Evolutionary conservation across 306 rosid species (phyloP).

Genomic region (Vigna angularis): DNA sequence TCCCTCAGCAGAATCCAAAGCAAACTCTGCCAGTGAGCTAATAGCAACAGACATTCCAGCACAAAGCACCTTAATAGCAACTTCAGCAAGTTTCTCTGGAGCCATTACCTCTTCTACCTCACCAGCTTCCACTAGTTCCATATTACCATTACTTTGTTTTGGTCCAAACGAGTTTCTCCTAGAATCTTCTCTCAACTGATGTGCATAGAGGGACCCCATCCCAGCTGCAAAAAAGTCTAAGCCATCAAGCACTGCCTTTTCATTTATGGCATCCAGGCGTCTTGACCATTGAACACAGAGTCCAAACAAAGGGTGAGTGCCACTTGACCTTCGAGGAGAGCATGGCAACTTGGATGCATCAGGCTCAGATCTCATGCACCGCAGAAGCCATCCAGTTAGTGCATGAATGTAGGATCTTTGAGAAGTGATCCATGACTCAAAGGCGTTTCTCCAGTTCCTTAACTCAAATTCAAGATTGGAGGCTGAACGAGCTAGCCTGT

Average conservation of each 20-base stretch:
- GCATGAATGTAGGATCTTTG: conserved; percentile 80
- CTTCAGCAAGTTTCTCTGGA: conserved; percentile 79
- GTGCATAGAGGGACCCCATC: conserved; percentile 71
- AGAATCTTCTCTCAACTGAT: conserved; percentile 67
- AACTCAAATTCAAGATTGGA: conserved; percentile 69
- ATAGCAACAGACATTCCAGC: conserved; percentile 83
- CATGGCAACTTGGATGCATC: conserved; percentile 59
- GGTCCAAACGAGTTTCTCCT: conserved; percentile 44
- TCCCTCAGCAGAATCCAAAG: conserved; percentile 66
- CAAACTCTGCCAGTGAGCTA: conserved; percentile 72
- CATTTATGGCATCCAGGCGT: conserved; percentile 57
- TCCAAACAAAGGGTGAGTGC: conserved; percentile 71
- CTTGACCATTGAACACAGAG: conserved; percentile 77
- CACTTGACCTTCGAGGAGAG: conserved; percentile 62
- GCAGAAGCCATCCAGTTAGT: conserved; percentile 74
- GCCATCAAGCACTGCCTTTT: conserved; percentile 74
- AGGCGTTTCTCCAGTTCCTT: conserved; percentile 74
- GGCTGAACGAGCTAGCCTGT: conserved; percentile 64
- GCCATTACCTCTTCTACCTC: conserved; percentile 72
- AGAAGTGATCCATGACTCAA: conserved; percentile 80
- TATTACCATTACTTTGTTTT: conserved; percentile 48
- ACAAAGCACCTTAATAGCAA: conserved; percentile 76
- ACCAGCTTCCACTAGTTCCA: conserved; percentile 69
- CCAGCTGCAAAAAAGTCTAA: conserved; percentile 78
- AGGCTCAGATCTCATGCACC: conserved; percentile 68